These are phyloP conservation scores for Rhododendron griersonianum DNA, from an alignment of 148 eudicot genomes.

Conservation along the genomic window DNA sequence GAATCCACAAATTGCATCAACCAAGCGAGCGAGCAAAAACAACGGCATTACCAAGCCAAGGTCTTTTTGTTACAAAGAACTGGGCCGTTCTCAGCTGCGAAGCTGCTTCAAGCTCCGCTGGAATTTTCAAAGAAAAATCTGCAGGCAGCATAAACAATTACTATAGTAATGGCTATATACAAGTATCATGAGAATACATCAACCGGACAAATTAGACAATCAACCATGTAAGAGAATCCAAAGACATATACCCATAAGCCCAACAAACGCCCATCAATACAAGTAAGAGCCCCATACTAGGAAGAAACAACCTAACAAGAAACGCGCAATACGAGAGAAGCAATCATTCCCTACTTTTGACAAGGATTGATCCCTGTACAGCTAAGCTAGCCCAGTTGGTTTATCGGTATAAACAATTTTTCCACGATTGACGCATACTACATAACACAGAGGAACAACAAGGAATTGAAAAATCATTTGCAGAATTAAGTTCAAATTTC, in stretches of 20 bases:
- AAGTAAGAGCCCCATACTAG: neutral
- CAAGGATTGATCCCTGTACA: neutral
- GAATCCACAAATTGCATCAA: neutral
- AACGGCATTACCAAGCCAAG: constrained; percentile 76
- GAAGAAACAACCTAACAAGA: neutral
- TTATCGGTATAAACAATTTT: neutral
- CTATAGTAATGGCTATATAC: neutral
- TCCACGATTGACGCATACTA: neutral
- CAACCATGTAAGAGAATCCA: neutral
- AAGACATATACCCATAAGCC: neutral
- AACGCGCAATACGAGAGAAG: neutral
- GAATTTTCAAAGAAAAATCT: constrained; percentile 47
- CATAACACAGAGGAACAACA: neutral
- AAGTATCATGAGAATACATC: neutral
- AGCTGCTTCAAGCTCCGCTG: constrained; percentile 81
- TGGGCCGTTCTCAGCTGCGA: constrained; percentile 59
- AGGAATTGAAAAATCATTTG: neutral
- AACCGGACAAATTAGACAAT: neutral
- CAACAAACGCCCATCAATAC: neutral
- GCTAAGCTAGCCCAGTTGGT: neutral
- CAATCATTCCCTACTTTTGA: neutral
- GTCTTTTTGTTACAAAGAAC: constrained; percentile 63
- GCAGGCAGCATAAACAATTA: constrained; percentile 5
- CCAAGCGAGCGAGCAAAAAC: neutral
- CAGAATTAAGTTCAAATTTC: neutral